Percentiles rank a stretch among this genome's conserved stretches.
These are phyloP conservation scores for Thymus mandschuricus DNA, from an alignment of 257 asterid species.

Conservation along the genomic window DNA sequence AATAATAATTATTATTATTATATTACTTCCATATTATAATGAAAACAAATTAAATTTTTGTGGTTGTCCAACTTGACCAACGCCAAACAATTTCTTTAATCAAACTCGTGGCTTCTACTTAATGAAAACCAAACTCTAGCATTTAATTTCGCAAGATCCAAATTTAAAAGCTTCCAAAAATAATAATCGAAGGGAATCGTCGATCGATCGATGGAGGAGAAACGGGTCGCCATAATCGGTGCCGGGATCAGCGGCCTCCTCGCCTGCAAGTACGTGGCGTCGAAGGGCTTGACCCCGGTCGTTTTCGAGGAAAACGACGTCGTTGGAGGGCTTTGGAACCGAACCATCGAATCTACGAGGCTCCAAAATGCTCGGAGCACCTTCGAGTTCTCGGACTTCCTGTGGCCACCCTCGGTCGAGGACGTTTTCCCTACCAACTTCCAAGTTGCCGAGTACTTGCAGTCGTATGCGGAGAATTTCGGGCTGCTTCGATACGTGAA, in stretches of 20 bases:
- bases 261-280: constrained; percentile 51
- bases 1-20: no score
- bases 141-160: no score
- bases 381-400: constrained; percentile 62
- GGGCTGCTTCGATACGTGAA: constrained; percentile 38
- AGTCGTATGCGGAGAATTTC: constrained; percentile 55
- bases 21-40: no score
- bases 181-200: no score
- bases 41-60: no score
- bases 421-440: constrained; percentile 39
- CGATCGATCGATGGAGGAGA: constrained; percentile 30
- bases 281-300: constrained; percentile 44
- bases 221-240: constrained; percentile 57
- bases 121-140: neutral
- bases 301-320: constrained; percentile 50
- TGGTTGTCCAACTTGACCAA: no score
- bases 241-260: constrained; percentile 63
- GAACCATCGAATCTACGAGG: constrained; percentile 55
- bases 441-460: constrained; percentile 43
- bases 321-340: constrained; percentile 66
- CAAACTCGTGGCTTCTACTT: neutral
- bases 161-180: no score
- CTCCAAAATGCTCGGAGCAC: constrained; percentile 38
- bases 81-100: no score
- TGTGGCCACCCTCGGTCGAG: constrained; percentile 57